These are phyloP conservation scores for Corylus avellana DNA, from an alignment of 306 rosid genomes.

Conservation along the genomic window DNA sequence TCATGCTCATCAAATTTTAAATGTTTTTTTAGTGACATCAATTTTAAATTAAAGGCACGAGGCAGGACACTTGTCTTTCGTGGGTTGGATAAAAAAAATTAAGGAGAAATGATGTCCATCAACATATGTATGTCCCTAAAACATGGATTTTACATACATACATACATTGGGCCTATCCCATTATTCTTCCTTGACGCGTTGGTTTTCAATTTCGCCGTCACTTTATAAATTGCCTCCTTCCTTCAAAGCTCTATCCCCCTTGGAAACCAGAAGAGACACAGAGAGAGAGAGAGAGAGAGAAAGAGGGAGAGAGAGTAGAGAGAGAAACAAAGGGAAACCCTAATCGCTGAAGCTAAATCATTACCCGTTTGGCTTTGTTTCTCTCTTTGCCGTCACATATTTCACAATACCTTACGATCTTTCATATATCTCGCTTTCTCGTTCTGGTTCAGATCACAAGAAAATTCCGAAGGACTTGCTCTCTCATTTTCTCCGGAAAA, in stretches of 20 bases:
- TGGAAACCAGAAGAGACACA: neutral
- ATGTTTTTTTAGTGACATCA: too few relatives aligned
- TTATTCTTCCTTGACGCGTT: neutral
- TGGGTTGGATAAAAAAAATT: too few relatives aligned
- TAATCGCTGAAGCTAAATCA: slow-evolving; percentile 45
- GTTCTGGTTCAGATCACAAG: slow-evolving; percentile 4
- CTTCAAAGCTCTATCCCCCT: neutral
- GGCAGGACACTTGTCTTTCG: too few relatives aligned
- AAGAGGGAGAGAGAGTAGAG: slow-evolving; percentile 7
- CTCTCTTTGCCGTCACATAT: slow-evolving; percentile 27
- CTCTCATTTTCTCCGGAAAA: slow-evolving; percentile 19
- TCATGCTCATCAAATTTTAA: too few relatives aligned
- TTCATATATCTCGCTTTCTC: slow-evolving; percentile 12
- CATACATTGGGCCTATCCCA: neutral
- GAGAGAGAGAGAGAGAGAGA: neutral
- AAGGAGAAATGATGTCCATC: too few relatives aligned
- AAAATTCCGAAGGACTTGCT: neutral
- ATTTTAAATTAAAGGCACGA: too few relatives aligned
- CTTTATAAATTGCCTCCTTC: slow-evolving; percentile 27
- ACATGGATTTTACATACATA: neutral
- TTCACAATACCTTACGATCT: neutral
- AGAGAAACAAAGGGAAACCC: slow-evolving; percentile 29
- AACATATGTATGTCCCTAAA: too few relatives aligned
- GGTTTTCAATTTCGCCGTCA: slow-evolving; percentile 5
- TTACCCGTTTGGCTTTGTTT: slow-evolving; percentile 35